Evolutionary conservation across 805 yeast genomes (phyloP).

Genomic region (Aciculoconidium aculeatum): DNA sequence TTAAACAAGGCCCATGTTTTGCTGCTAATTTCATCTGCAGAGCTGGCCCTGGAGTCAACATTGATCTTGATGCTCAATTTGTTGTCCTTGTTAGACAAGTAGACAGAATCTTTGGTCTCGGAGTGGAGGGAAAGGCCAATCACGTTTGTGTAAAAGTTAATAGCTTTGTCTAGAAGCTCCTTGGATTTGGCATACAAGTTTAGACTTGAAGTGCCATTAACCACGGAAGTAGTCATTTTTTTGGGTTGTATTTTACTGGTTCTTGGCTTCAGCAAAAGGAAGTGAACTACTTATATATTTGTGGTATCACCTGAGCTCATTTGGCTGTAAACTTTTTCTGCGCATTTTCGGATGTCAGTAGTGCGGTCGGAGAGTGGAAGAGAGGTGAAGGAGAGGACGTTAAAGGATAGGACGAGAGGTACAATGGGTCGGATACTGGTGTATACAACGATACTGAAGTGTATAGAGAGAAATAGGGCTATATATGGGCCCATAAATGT

Average conservation of each 20-base stretch:
- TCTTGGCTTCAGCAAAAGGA: constrained; percentile 1
- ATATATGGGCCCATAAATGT: too few species aligned
- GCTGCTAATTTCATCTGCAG: constrained; percentile 14
- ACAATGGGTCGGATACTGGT: too few species aligned
- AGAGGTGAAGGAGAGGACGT: neutral
- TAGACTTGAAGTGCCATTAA: constrained; percentile 53
- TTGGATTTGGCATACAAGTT: constrained; percentile 47
- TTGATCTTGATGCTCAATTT: constrained; percentile 17
- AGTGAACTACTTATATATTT: constrained; percentile 2
- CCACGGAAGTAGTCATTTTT: constrained; percentile 30
- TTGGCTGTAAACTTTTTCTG: too few species aligned
- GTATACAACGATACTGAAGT: too few species aligned
- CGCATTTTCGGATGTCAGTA: constrained; percentile 3
- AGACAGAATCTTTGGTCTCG: constrained; percentile 12
- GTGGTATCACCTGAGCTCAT: constrained; percentile 4
- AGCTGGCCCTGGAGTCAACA: constrained; percentile 11
- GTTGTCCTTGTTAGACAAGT: constrained; percentile 19
- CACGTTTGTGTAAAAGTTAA: constrained; percentile 50
- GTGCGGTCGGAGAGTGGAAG: constrained; percentile 3
- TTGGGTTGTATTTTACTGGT: neutral
- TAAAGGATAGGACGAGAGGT: too few species aligned
- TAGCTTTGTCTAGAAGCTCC: constrained; percentile 39
- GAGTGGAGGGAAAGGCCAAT: constrained; percentile 21
- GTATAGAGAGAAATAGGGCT: too few species aligned
- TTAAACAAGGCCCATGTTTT: constrained; percentile 10